Conservation (phyloP, 805 yeast species). For the Kurtzmaniella cleridarum region DNA sequence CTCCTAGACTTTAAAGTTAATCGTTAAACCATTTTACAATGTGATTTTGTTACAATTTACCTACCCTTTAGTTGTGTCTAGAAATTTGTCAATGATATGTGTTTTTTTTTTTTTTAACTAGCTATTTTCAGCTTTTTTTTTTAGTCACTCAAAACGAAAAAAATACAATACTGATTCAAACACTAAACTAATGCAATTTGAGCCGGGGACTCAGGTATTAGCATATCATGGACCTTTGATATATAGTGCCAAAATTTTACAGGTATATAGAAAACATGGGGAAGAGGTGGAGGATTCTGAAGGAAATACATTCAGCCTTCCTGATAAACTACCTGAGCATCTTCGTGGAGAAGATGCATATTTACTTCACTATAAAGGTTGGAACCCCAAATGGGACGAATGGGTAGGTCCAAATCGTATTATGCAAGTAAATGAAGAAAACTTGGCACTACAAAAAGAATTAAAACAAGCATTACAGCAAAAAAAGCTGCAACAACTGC, state of each 20-base stretch:
- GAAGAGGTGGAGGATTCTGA: slow-evolving; percentile 36
- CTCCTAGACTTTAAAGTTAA: too few relatives aligned
- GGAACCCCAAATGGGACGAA: slow-evolving; percentile 96
- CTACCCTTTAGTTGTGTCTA: too few relatives aligned
- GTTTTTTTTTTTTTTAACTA: background rate
- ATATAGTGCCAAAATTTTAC: slow-evolving; percentile 79
- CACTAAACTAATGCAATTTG: slow-evolving; percentile 5
- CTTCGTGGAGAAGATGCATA: slow-evolving; percentile 37
- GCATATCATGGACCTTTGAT: slow-evolving; percentile 90
- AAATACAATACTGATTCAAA: background rate
- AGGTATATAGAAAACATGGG: slow-evolving; percentile 52
- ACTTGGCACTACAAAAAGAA: slow-evolving; percentile 56
- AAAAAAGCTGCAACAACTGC: slow-evolving; percentile 6
- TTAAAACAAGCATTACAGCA: slow-evolving; percentile 32
- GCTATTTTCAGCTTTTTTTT: background rate
- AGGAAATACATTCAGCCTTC: slow-evolving; percentile 25
- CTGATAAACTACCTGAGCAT: slow-evolving; percentile 18
- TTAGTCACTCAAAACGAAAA: background rate
- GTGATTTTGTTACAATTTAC: too few relatives aligned
- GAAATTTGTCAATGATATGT: too few relatives aligned
- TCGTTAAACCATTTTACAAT: too few relatives aligned
- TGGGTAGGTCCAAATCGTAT: slow-evolving; percentile 79
- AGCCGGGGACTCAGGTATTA: slow-evolving; percentile 33
- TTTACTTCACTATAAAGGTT: slow-evolving; percentile 86
- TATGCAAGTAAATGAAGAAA: slow-evolving; percentile 63